Base-by-base conservation (phyloP, 495 filamentous ascomycete species). In the Penicillium fimorum region DNA sequence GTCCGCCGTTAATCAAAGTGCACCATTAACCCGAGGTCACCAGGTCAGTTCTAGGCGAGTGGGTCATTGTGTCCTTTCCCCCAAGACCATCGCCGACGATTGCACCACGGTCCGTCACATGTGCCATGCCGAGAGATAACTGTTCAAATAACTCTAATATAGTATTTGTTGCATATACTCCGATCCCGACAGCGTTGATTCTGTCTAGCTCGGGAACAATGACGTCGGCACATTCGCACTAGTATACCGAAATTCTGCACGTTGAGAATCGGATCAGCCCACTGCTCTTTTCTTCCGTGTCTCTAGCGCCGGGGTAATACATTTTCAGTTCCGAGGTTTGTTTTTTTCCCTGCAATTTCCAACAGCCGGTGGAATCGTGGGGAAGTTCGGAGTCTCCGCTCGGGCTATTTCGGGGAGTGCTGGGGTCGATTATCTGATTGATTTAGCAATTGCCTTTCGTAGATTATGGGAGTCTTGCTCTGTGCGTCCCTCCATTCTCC, bases 401-500 rank as follows among this genome's bases (percentile, higher is more conserved):
- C 52, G 52, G 52, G 43, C 32, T 45, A 43, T 54, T 54, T 54
- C 52, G 52, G 52, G 43, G 42, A 7, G 6, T n/a, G 7, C 25
- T 29, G 30, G 52, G 32, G 18, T 54, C 25, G 27, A 54, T 47
- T 47, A 47, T 54, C 52, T 54, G 52, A 54, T 54, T 54, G 43
- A 20, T 54, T 54, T 54, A 54, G 38, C 52, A 54, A 54, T 54
- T 10, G 18, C 12, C 33, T 44, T 44, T 3, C 5, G 32, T 35
- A 9, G 22, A 17, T 11, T 24, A 33, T 32, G 35, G 49, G 37
- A n/a, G 11, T 11, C 2, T 42, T 13, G 8, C 7, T 29, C 3
- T 4, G 22, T 53, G 33, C 35, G 22, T 50, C 48, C 40, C 17
- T 40, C 24, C 13, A 22, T 20, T 49, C 10, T 40, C n/a, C 10